A percentile compares a stretch with the other conserved stretches of the same genome.
Conservation (phyloP, 768 basidiomycete species). For the Amanita molliuscula region DNA sequence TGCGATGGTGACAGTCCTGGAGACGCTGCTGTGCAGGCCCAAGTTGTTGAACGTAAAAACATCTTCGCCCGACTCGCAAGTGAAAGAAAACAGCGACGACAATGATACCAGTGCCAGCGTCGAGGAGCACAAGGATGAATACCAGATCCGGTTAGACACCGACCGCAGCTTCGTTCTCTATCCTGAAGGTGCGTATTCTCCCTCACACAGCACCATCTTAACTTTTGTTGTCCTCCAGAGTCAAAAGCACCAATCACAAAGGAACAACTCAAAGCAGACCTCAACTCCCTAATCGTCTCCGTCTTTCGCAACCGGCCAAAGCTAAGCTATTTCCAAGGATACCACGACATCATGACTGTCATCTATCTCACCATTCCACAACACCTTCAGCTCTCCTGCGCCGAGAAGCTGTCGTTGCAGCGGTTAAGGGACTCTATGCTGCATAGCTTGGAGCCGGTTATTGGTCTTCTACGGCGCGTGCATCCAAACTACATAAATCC, state of each 20-base stretch:
- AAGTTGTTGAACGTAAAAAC: slow-evolving; percentile 16
- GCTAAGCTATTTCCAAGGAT: slow-evolving; percentile 85
- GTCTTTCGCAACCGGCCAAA: slow-evolving; percentile 65
- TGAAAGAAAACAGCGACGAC: slow-evolving; percentile 1
- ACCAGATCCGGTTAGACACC: slow-evolving; percentile 82
- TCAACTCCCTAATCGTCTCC: slow-evolving; percentile 65
- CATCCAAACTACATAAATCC: background rate
- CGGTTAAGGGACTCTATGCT: slow-evolving; percentile 88
- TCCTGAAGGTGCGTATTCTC: slow-evolving; percentile 58
- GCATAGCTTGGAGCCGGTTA: slow-evolving; percentile 67
- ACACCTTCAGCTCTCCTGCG: slow-evolving; percentile 43
- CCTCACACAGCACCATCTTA: background rate
- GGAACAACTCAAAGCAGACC: slow-evolving; percentile 49
- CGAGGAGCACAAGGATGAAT: slow-evolving; percentile 59
- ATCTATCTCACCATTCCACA: slow-evolving; percentile 63
- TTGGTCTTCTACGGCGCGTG: slow-evolving; percentile 63
- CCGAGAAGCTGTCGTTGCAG: slow-evolving; percentile 69
- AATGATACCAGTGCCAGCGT: background rate
- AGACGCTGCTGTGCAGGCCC: slow-evolving; percentile 16
- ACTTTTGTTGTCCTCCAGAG: background rate
- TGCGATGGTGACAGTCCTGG: background rate
- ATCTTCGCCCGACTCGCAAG: background rate
- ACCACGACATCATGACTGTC: slow-evolving; percentile 87
- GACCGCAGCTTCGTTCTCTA: slow-evolving; percentile 91
- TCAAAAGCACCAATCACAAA: slow-evolving; percentile 22